Evolutionary conservation across 306 rosid genomes (phyloP), one percentile per base, ranked within the genome.

Genomic region (Cercis canadensis): DNA sequence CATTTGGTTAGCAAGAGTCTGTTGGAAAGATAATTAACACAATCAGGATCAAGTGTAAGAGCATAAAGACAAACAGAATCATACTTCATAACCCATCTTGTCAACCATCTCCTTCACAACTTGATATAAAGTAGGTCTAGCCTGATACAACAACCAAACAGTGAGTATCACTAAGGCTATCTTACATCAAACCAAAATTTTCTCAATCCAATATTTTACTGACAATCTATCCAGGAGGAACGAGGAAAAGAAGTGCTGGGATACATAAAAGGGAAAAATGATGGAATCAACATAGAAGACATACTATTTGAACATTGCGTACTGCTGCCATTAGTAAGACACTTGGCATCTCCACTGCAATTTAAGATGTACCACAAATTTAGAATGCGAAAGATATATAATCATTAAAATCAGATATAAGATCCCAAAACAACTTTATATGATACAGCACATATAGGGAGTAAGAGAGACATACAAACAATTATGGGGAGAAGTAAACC

Each of bases 301-400:
- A 44, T 89, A 94, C 99, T 59, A 94, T 94, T 55, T 81, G 96
- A 84, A 89, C 97, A 75, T 94, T 87, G 83, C 96, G 95, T 71
- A 94, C 56, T 29, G 99, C 97, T 37, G 97, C 99, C 97, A 91
- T 78, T 36, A 94, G 90, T 68, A 94, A 78, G 67, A 86, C 90
- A 41, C 97, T 91, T 0, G 99, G 99, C 99, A 94, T 89, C 79
- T 94, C 98, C 95, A 86, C 98, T 94, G 89, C 78, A 80, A 82
- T 67, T 52, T 72, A 73, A 81, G 70, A 61, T 67, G 80, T 72
- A 47, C 16, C 78, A 72, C 29, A 78, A 54, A 51, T 55, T 75
- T 78, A 68, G 61, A 73, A 66, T 29, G 8, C 39, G 3, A 49
- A 4, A 60, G 52, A 50, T 70, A 62, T 53, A 62, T 24, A 47